Evolutionary conservation across 2,329 filamentous ascomycete species (phyloP).

Genomic region (Ophiobolus disseminans): DNA sequence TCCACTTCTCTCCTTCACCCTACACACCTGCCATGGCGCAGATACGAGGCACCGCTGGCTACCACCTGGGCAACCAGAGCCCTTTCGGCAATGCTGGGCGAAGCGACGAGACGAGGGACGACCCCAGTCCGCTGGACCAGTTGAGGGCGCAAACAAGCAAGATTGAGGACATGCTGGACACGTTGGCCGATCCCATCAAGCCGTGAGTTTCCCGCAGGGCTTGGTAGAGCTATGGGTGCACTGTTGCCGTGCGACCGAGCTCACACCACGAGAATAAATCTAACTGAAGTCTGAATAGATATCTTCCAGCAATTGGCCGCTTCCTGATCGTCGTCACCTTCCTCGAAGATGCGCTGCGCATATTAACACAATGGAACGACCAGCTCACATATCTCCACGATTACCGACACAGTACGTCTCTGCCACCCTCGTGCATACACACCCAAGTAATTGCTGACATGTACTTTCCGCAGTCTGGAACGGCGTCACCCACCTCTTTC

Average conservation of each 20-base stretch:
- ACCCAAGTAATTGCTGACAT: slow-evolving; percentile 26
- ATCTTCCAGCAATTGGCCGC: slow-evolving; percentile 91
- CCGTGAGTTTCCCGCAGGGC: slow-evolving; percentile 71
- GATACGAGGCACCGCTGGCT: slow-evolving; percentile 73
- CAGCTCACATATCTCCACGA: slow-evolving; percentile 92
- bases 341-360: slow-evolving; percentile 93
- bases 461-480: slow-evolving; percentile 70
- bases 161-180: slow-evolving; percentile 93
- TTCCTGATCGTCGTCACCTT: slow-evolving; percentile 99
- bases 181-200: slow-evolving; percentile 86
- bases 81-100: slow-evolving; percentile 70
- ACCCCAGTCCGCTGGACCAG: slow-evolving; percentile 81
- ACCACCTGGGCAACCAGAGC: slow-evolving; percentile 79
- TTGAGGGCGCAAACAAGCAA: slow-evolving; percentile 97
- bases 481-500: slow-evolving; percentile 90
- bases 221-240: slow-evolving; percentile 5
- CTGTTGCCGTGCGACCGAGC: slow-evolving; percentile 1
- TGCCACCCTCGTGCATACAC: slow-evolving; percentile 2
- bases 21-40: slow-evolving; percentile 59
- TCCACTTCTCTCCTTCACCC: slow-evolving; percentile 23
- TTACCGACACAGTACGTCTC: slow-evolving; percentile 88
- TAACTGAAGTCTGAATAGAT: slow-evolving; percentile 61
- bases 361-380: slow-evolving; percentile 96
- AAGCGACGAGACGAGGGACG: slow-evolving; percentile 65
- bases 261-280: slow-evolving; percentile 17